Conservation (phyloP, 2,329 filamentous ascomycete species). For the Lasiodiplodia citricola region DNA sequence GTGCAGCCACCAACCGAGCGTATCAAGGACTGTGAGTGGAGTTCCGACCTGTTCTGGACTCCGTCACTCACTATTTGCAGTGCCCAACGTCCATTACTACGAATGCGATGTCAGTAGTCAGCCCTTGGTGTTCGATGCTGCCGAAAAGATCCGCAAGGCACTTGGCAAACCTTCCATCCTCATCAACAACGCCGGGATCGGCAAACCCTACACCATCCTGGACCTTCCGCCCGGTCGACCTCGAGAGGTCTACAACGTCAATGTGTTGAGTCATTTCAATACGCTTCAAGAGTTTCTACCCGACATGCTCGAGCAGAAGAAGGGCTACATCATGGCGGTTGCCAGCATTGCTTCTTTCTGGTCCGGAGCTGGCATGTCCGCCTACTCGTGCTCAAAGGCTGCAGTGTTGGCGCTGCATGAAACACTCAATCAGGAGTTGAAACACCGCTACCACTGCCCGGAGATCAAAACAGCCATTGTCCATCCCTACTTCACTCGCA, state of each 20-base stretch:
- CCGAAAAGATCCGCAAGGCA: constrained; percentile 31
- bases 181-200: constrained; percentile 41
- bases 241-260: constrained; percentile 37
- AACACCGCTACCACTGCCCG: constrained; percentile 33
- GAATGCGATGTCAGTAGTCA: constrained; percentile 36
- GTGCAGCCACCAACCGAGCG: constrained; percentile 39
- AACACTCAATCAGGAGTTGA: constrained; percentile 48
- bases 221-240: constrained; percentile 36
- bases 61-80: constrained; percentile 32
- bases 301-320: constrained; percentile 36
- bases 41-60: neutral
- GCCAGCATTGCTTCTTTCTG: constrained; percentile 39
- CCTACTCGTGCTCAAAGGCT: constrained; percentile 39
- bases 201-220: neutral
- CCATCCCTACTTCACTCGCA: constrained; percentile 38
- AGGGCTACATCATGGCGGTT: constrained; percentile 39
- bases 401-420: constrained; percentile 38
- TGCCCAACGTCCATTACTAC: constrained; percentile 38
- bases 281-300: constrained; percentile 39
- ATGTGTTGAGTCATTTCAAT: constrained; percentile 36
- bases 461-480: constrained; percentile 38
- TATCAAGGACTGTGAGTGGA: constrained; percentile 33
- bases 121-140: constrained; percentile 29
- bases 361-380: constrained; percentile 34
- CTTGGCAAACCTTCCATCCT: constrained; percentile 37